Conservation (phyloP, 2,329 filamentous ascomycete genomes). For the Monosporascus sp. region DNA sequence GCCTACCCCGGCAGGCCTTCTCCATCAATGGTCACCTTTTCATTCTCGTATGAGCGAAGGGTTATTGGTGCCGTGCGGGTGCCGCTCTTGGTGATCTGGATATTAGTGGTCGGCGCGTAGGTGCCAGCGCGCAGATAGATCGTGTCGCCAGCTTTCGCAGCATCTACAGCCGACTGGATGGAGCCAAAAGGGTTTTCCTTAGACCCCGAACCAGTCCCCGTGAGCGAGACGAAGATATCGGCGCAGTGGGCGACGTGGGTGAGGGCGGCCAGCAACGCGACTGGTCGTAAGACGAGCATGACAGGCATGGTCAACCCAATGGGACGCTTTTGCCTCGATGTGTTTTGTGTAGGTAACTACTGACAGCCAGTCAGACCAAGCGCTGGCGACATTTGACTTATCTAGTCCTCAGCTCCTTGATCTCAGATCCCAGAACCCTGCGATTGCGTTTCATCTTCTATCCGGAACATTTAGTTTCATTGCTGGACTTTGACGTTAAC, state of each 20-base stretch:
- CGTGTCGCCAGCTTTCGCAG: slow-evolving; percentile 40
- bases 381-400: too few species aligned
- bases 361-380: too few species aligned
- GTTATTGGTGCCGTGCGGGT: slow-evolving; percentile 35
- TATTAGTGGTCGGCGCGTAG: slow-evolving; percentile 41
- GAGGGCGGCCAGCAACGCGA: not conserved
- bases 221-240: slow-evolving; percentile 42
- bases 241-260: slow-evolving; percentile 13
- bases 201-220: slow-evolving; percentile 34
- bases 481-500: too few species aligned
- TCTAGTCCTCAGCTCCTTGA: too few species aligned
- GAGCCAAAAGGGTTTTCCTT: slow-evolving; percentile 37
- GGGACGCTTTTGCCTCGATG: too few species aligned
- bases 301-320: not conserved
- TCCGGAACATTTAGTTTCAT: too few species aligned
- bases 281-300: not conserved
- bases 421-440: too few species aligned
- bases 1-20: slow-evolving; percentile 29
- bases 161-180: slow-evolving; percentile 42
- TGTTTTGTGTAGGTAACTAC: too few species aligned
- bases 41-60: slow-evolving; percentile 35
- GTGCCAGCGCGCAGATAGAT: slow-evolving; percentile 40
- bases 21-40: slow-evolving; percentile 42
- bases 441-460: too few species aligned
- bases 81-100: slow-evolving; percentile 42